Conservation (phyloP, 1,284 basidiomycete species). For the Peniophora sp. region DNA sequence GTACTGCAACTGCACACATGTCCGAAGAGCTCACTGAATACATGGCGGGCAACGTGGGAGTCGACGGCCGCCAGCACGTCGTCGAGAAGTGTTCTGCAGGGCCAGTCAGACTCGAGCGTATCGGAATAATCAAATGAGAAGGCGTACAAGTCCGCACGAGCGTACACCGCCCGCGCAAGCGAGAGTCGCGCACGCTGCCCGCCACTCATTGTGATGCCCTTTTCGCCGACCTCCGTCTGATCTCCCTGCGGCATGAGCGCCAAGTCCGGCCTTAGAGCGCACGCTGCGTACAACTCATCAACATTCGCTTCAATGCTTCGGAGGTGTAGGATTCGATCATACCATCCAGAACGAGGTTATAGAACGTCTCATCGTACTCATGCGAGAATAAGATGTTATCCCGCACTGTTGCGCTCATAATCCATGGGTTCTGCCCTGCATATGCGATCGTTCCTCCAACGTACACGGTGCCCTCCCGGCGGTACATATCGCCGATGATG, state of each 20-base stretch:
- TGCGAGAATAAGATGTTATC: slow-evolving; percentile 92
- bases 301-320: background rate
- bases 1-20: too few species aligned
- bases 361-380: slow-evolving; percentile 75
- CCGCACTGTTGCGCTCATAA: slow-evolving; percentile 75
- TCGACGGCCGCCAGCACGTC: slow-evolving; percentile 52
- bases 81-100: slow-evolving; percentile 35
- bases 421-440: slow-evolving; percentile 87
- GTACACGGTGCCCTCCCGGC: slow-evolving; percentile 64
- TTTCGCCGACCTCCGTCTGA: slow-evolving; percentile 72
- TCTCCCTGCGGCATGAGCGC: slow-evolving; percentile 68
- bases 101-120: background rate
- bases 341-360: slow-evolving; percentile 72
- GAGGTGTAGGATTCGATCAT: background rate
- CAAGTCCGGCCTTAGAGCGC: slow-evolving; percentile 79
- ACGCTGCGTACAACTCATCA: slow-evolving; percentile 47
- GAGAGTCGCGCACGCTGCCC: slow-evolving; percentile 63
- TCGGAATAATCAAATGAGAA: slow-evolving; percentile 14
- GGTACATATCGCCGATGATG: slow-evolving; percentile 85
- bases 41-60: slow-evolving; percentile 35
- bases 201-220: slow-evolving; percentile 50
- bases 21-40: slow-evolving; percentile 47
- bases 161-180: slow-evolving; percentile 36
- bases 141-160: slow-evolving; percentile 33
- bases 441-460: slow-evolving; percentile 80